These are phyloP conservation scores for Talaromyces islandicus DNA, from an alignment of 2,329 filamentous ascomycete genomes.

Conservation along the genomic window DNA sequence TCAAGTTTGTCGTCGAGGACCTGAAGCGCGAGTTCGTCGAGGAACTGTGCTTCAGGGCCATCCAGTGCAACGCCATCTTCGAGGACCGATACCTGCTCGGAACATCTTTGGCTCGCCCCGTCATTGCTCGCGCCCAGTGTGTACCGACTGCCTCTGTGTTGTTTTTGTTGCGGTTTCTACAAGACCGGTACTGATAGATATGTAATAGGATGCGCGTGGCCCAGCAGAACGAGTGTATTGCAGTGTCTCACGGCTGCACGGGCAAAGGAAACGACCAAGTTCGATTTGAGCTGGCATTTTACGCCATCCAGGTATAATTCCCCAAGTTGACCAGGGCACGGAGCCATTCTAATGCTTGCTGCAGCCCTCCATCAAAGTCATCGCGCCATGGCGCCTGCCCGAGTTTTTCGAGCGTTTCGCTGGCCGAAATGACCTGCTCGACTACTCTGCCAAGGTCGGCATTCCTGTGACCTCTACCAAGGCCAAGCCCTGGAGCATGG, in stretches of 20 bases:
- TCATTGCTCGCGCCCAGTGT: slow-evolving; percentile 41
- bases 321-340: neutral
- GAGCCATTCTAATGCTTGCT: neutral
- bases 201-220: slow-evolving; percentile 23
- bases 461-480: slow-evolving; percentile 46
- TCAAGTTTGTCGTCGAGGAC: slow-evolving; percentile 58
- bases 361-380: slow-evolving; percentile 41
- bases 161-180: neutral
- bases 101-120: slow-evolving; percentile 40
- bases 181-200: neutral
- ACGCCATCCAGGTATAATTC: slow-evolving; percentile 32
- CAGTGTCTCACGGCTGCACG: slow-evolving; percentile 41
- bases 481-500: slow-evolving; percentile 17
- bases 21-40: slow-evolving; percentile 72
- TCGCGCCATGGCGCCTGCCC: slow-evolving; percentile 45
- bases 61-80: slow-evolving; percentile 63
- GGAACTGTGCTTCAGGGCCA: slow-evolving; percentile 71
- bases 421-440: slow-evolving; percentile 44
- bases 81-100: slow-evolving; percentile 49
- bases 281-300: slow-evolving; percentile 46
- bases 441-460: slow-evolving; percentile 41
- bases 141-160: neutral
- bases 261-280: slow-evolving; percentile 47
- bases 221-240: slow-evolving; percentile 38
- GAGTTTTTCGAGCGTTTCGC: slow-evolving; percentile 45